Percentiles rank a stretch among this genome's conserved stretches.
These are phyloP conservation scores for Fraxinus cuspidata DNA, from an alignment of 257 asterid genomes.

Conservation along the genomic window DNA sequence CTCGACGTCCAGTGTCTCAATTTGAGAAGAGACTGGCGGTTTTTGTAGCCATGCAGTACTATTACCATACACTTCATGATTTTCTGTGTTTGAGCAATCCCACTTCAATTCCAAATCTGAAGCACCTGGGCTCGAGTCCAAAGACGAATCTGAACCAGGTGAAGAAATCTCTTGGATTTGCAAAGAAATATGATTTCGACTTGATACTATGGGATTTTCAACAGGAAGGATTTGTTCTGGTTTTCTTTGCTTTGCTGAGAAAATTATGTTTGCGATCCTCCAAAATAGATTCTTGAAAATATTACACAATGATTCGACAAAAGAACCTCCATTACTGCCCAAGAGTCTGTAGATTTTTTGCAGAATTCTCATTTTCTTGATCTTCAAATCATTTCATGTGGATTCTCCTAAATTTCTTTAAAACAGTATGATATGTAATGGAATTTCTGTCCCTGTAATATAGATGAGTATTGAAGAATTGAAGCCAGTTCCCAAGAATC, in stretches of 20 bases:
- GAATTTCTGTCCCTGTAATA: neutral
- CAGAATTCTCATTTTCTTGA: conserved; percentile 21
- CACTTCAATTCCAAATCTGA: neutral
- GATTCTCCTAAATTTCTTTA: neutral
- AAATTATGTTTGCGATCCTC: neutral
- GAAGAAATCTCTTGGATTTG: neutral
- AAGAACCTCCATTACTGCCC: neutral
- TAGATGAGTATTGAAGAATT: neutral
- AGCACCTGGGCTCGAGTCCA: neutral
- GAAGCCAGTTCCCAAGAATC: neutral
- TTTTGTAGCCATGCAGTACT: neutral
- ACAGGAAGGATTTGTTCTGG: neutral
- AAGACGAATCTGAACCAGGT: neutral
- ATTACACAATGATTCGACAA: neutral
- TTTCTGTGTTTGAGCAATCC: neutral
- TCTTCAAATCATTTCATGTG: neutral
- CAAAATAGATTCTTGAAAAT: neutral
- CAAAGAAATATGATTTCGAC: neutral
- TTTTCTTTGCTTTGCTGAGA: neutral
- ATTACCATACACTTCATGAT: neutral
- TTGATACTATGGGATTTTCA: neutral
- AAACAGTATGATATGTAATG: neutral
- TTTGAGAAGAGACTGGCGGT: neutral
- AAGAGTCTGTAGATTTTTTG: conserved; percentile 4
- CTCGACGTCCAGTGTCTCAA: neutral